Conservation (phyloP, 306 rosid species). For the Acacia crassicarpa region DNA sequence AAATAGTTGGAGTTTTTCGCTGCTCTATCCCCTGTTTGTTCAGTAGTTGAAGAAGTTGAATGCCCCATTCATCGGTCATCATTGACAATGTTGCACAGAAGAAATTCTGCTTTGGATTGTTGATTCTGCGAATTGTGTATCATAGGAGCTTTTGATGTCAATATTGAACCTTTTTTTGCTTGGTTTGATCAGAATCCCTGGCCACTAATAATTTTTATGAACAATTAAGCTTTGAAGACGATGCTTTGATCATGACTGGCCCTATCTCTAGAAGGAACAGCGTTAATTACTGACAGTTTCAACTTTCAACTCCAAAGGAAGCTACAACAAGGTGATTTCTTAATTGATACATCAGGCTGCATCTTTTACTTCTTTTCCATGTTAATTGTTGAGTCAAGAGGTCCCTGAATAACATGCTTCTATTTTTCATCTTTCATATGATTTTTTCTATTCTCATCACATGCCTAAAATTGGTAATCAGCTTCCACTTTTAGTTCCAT, state of each 20-base stretch:
- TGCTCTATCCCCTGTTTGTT: conserved; percentile 6
- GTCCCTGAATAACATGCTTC: conserved; percentile 24
- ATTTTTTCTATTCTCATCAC: conserved; percentile 3
- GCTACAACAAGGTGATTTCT: conserved; percentile 32
- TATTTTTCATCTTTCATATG: neutral
- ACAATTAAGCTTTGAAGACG: conserved; percentile 13
- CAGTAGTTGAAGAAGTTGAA: conserved; percentile 37
- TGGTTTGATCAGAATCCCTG: conserved; percentile 35
- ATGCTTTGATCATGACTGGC: conserved; percentile 25
- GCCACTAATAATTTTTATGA: conserved; percentile 22
- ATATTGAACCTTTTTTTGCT: conserved; percentile 40
- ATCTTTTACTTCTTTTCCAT: conserved; percentile 18
- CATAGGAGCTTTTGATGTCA: conserved; percentile 42
- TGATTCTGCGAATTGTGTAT: conserved; percentile 33
- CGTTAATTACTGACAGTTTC: conserved; percentile 28
- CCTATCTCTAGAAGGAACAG: conserved; percentile 37
- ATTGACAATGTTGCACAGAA: conserved; percentile 30
- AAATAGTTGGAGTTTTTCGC: conserved; percentile 20
- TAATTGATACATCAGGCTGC: conserved; percentile 33
- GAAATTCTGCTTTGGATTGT: conserved; percentile 31
- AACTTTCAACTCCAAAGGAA: conserved; percentile 54
- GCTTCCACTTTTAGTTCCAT: conserved; percentile 16
- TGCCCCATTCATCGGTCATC: conserved; percentile 29
- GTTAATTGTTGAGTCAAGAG: conserved; percentile 21
- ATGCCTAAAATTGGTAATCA: neutral